Evolutionary conservation across 2,329 filamentous ascomycete species (phyloP).

Genomic region (Alternaria alternata): DNA sequence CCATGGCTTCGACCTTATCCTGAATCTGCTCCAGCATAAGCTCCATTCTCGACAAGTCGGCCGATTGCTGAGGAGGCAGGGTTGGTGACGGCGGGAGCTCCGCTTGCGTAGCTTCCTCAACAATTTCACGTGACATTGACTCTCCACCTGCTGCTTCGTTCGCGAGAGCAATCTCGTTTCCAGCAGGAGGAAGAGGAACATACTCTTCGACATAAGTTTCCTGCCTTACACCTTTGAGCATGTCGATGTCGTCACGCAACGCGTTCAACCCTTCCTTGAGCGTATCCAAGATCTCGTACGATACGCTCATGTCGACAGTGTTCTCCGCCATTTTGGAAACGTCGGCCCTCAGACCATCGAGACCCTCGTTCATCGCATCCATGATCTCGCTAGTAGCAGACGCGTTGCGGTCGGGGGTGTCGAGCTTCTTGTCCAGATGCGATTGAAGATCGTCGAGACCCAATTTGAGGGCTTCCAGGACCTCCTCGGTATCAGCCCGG

Average conservation of each 20-base stretch:
- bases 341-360: slow-evolving; percentile 78
- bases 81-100: slow-evolving; percentile 52
- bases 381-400: slow-evolving; percentile 66
- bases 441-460: slow-evolving; percentile 60
- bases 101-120: slow-evolving; percentile 51
- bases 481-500: slow-evolving; percentile 57
- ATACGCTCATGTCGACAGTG: slow-evolving; percentile 81
- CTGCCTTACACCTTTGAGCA: slow-evolving; percentile 65
- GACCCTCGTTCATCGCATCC: slow-evolving; percentile 71
- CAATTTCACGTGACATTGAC: slow-evolving; percentile 53
- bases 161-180: slow-evolving; percentile 60
- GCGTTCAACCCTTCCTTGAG: slow-evolving; percentile 81
- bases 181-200: slow-evolving; percentile 48
- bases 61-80: neutral
- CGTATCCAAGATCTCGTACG: slow-evolving; percentile 88
- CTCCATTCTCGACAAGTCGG: slow-evolving; percentile 85
- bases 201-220: slow-evolving; percentile 50
- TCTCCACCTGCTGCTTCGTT: slow-evolving; percentile 54
- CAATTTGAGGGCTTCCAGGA: slow-evolving; percentile 58
- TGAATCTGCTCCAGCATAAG: slow-evolving; percentile 81
- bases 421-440: slow-evolving; percentile 61
- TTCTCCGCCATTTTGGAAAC: slow-evolving; percentile 78
- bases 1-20: slow-evolving; percentile 83
- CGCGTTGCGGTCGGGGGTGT: slow-evolving; percentile 61
- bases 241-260: slow-evolving; percentile 79